Percentiles rank a stretch among this genome's conserved stretches.
These are phyloP conservation scores for Sporothrix phasma DNA, from an alignment of 2,329 filamentous ascomycete species.

Conservation along the genomic window DNA sequence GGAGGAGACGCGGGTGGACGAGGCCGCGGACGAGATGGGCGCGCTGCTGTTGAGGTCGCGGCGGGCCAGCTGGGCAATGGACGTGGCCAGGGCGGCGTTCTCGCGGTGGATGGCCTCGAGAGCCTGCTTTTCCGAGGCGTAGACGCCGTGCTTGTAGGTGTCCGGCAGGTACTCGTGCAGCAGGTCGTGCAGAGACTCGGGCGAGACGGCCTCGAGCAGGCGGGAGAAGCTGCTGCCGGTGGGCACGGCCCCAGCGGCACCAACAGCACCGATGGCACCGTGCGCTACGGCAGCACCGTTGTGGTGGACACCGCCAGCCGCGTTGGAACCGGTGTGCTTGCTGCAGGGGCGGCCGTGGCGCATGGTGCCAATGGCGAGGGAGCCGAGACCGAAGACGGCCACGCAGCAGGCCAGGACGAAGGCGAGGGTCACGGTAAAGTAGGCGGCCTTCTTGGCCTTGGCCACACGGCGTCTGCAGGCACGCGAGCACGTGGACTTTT, in stretches of 20 bases:
- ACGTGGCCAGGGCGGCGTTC: conserved; percentile 51
- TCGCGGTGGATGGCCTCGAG: conserved; percentile 52
- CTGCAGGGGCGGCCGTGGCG: background rate
- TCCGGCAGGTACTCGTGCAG: conserved; percentile 53
- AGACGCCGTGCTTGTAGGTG: conserved; percentile 59
- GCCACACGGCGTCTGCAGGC: conserved; percentile 9
- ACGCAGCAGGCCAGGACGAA: background rate
- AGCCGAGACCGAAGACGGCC: background rate
- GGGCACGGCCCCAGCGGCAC: background rate
- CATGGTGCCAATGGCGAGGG: conserved; percentile 1
- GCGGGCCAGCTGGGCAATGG: conserved; percentile 54
- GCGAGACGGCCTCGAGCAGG: conserved; percentile 21
- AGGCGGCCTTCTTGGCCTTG: background rate
- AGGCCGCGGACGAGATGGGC: conserved; percentile 13
- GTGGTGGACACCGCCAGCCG: background rate
- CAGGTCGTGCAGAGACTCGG: conserved; percentile 48
- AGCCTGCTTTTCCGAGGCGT: conserved; percentile 52
- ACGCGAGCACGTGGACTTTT: background rate
- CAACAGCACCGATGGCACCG: background rate
- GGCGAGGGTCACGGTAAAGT: conserved; percentile 3
- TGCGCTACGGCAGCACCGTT: background rate
- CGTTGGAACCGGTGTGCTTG: background rate
- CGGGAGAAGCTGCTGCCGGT: conserved; percentile 15
- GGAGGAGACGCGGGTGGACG: background rate
- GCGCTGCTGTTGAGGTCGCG: conserved; percentile 35